These are phyloP conservation scores for Microbotryum scabiosae DNA, from an alignment of 1,284 basidiomycete genomes.

Conservation along the genomic window DNA sequence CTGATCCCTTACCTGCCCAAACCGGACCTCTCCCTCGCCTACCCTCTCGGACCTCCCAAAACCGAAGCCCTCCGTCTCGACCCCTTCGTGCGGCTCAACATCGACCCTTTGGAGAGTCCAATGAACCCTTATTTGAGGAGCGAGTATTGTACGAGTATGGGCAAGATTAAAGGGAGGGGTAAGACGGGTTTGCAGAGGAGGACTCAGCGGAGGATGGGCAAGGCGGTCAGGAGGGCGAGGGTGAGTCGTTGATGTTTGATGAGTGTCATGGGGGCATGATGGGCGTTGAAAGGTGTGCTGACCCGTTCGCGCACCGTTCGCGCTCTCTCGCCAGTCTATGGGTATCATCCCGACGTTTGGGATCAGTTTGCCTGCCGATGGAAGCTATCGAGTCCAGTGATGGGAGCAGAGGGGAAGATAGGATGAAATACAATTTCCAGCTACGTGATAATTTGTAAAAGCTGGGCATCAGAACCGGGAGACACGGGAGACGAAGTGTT, in stretches of 20 bases:
- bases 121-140: slow-evolving; percentile 61
- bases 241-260: slow-evolving; percentile 38
- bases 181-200: slow-evolving; percentile 69
- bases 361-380: slow-evolving; percentile 10
- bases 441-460: too few species aligned
- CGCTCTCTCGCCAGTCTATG: too few species aligned
- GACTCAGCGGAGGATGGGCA: slow-evolving; percentile 70
- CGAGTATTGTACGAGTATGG: slow-evolving; percentile 70
- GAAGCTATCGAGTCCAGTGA: not conserved
- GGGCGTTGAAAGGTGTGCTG: too few species aligned
- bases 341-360: slow-evolving; percentile 24
- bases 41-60: slow-evolving; percentile 28
- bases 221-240: slow-evolving; percentile 82
- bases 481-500: too few species aligned
- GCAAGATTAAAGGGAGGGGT: slow-evolving; percentile 65
- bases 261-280: too few species aligned
- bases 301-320: too few species aligned
- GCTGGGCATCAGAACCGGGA: too few species aligned
- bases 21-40: slow-evolving; percentile 18
- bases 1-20: slow-evolving; percentile 19
- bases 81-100: slow-evolving; percentile 43
- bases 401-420: not conserved
- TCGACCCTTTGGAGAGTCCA: slow-evolving; percentile 19
- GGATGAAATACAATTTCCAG: too few species aligned
- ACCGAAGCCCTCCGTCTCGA: slow-evolving; percentile 43